A percentile compares a stretch with the other conserved stretches of the same genome.
Evolutionary conservation across 306 rosid species (phyloP).

Genomic region (Quercus parvula): DNA sequence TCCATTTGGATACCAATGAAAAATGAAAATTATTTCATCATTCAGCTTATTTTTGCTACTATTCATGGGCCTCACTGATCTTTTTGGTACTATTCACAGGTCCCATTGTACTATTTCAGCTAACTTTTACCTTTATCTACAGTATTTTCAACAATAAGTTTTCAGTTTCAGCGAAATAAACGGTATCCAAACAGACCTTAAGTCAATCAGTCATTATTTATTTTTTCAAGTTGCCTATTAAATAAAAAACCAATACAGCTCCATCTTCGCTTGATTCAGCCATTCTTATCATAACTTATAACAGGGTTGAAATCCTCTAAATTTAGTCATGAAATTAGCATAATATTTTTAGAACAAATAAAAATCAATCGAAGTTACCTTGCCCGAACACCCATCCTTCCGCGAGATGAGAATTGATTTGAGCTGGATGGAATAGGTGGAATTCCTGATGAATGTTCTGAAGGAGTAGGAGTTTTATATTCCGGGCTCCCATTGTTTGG

Average conservation of each 20-base stretch:
- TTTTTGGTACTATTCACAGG: too few relatives aligned
- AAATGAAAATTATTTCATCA: too few relatives aligned
- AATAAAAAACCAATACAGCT: background rate
- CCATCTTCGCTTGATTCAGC: background rate
- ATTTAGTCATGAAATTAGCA: background rate
- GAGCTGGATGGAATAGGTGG: slow-evolving; percentile 78
- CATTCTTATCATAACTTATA: background rate
- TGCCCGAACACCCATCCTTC: slow-evolving; percentile 73
- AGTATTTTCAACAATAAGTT: too few relatives aligned
- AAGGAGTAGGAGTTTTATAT: slow-evolving; percentile 35
- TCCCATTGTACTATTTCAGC: too few relatives aligned
- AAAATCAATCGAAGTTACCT: slow-evolving; percentile 44
- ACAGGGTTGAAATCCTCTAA: background rate
- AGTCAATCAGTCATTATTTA: background rate
- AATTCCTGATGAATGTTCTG: slow-evolving; percentile 59
- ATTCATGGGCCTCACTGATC: too few relatives aligned
- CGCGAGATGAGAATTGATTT: slow-evolving; percentile 77
- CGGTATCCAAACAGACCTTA: too few relatives aligned
- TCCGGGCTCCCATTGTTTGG: slow-evolving; percentile 36
- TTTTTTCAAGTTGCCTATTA: background rate
- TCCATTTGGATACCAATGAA: too few relatives aligned
- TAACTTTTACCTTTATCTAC: too few relatives aligned
- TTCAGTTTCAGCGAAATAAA: too few relatives aligned
- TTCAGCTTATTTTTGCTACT: too few relatives aligned
- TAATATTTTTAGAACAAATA: background rate